phyloP scores from a whole-genome alignment of 1,139 yeast genomes.

The Citeromyces hawaiiensis region DNA sequence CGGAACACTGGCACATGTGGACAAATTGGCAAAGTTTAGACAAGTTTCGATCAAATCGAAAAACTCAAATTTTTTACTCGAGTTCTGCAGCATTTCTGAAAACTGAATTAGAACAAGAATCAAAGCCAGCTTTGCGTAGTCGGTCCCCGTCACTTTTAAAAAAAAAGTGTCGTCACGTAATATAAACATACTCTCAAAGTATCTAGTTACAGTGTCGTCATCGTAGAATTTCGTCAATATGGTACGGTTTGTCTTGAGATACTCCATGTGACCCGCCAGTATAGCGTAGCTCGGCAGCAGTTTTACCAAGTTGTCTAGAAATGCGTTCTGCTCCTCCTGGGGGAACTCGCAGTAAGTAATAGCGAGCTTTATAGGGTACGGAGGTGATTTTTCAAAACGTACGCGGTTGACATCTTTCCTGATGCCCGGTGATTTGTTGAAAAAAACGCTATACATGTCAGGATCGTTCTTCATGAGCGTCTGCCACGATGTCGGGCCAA shows the following conservation, averaged over 20 bases:
- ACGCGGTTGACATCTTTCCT: neutral
- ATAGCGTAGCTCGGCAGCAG: neutral
- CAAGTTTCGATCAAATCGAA: neutral
- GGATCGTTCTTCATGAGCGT: conserved; percentile 1
- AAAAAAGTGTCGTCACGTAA: neutral
- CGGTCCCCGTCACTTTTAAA: neutral
- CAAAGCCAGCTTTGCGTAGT: neutral
- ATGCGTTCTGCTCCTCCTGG: neutral
- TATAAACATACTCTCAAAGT: neutral
- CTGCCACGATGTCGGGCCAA: conserved; percentile 1
- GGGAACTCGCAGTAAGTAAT: neutral
- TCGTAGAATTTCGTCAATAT: neutral
- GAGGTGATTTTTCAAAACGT: neutral
- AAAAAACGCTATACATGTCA: neutral
- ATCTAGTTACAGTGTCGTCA: neutral
- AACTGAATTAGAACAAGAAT: neutral
- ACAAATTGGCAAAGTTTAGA: neutral
- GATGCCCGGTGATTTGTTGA: neutral
- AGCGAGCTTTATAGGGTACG: neutral
- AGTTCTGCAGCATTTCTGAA: neutral
- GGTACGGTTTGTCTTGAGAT: neutral
- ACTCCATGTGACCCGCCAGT: neutral
- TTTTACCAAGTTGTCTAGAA: neutral
- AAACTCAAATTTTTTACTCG: neutral
- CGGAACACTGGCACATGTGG: neutral